Base-by-base conservation (phyloP, 2,329 filamentous ascomycete genomes). In the Mycocentrospora acerina region DNA sequence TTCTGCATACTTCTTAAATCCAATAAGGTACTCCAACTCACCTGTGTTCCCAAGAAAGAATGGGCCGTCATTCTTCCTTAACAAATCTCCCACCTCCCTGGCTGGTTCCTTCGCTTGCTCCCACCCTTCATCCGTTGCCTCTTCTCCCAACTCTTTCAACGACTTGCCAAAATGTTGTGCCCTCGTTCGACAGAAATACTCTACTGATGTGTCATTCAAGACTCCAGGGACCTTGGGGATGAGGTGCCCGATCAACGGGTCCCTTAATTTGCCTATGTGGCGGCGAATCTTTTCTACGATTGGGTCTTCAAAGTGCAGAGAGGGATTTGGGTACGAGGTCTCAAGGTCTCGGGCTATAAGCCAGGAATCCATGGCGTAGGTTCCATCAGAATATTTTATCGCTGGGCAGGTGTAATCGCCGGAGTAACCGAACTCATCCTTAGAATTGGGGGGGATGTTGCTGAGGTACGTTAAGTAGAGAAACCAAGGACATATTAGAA, bases 281-380 rank as follows among this genome's bases (percentile, higher is more conserved):
- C 65, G 63, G 17, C 73, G 62, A 2, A 84, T 57, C 44, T 70
- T 71, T 26, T 61, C 29, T 1, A 76, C 67, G 26, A 74, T 64
- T 0, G 76, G 74, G 0, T 77, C 74, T 50, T 83, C 75, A 2
- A 86, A 68, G 45, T 78, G 74, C 2, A 86, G 59, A 0, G 78
- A 69, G 0, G 82, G 83, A 15, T 70, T 62, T 0, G 84, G 83
- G 47, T 85, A 71, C 0, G 68, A 65, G 36, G 73, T 66, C 55
- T 88, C 83, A 24, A 89, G 71, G 13, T 71, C 71, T 4, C 58
- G 49, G 11, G 78, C 81, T 46, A 89, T 88, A 29, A 67, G 66
- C 45, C 67, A 70, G 2, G 81, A 85, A 57, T 88, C 83, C 78
- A 82, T 85, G 7, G 84, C 50, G 53, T 78, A 82, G 1, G 60